These are phyloP conservation scores for Mycena venus DNA, from an alignment of 768 basidiomycete genomes.

Conservation along the genomic window DNA sequence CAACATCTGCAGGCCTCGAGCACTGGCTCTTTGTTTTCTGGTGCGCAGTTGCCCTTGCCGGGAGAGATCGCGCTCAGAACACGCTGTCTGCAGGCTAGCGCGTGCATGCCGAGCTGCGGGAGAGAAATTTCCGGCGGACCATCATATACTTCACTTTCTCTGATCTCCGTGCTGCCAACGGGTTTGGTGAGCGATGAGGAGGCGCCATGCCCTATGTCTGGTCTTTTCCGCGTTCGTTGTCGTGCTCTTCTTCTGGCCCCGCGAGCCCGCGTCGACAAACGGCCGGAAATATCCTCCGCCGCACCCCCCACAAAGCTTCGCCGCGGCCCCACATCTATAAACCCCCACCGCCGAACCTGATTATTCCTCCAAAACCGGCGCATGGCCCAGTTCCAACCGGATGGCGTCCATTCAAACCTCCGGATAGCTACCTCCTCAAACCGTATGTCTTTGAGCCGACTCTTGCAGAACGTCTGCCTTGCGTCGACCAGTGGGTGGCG, in stretches of 20 bases:
- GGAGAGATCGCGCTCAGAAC: neutral
- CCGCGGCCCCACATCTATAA: neutral
- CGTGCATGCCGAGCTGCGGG: neutral
- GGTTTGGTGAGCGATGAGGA: conserved; percentile 5
- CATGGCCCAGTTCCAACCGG: conserved; percentile 1
- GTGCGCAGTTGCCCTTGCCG: neutral
- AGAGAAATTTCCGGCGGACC: neutral
- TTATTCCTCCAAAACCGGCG: conserved; percentile 25
- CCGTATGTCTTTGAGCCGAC: conserved; percentile 14
- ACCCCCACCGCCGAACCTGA: neutral
- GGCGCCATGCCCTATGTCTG: neutral
- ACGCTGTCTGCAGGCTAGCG: neutral
- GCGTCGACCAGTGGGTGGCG: conserved; percentile 30
- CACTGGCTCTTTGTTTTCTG: neutral
- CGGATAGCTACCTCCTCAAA: conserved; percentile 16
- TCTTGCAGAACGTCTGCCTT: conserved; percentile 21
- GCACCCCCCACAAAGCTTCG: neutral
- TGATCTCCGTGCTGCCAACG: neutral
- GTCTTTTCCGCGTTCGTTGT: neutral
- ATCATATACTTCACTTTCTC: neutral
- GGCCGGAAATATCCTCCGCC: neutral
- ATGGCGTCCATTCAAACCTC: conserved; percentile 28
- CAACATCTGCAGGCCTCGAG: neutral
- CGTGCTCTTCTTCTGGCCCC: neutral
- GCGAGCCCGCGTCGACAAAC: neutral